phyloP scores from a whole-genome alignment of 306 rosid genomes.

The Purshia tridentata region DNA sequence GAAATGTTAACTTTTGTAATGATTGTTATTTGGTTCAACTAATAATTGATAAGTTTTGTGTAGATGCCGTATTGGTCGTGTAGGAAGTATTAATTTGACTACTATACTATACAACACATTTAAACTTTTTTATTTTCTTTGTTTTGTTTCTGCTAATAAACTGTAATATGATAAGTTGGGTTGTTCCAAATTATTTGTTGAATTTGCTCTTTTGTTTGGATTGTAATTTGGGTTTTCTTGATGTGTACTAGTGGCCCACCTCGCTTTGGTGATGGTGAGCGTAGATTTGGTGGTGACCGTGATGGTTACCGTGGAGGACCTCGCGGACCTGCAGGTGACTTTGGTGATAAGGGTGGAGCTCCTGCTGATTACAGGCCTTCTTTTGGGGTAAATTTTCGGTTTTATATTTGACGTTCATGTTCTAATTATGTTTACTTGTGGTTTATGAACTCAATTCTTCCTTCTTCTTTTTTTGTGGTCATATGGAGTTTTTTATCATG shows the following conservation, averaged over 20 bases:
- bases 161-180: background rate
- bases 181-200: background rate
- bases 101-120: too few relatives aligned
- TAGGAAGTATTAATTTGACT: background rate
- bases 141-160: background rate
- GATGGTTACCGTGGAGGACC: conserved; percentile 57
- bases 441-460: background rate
- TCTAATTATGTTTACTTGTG: background rate
- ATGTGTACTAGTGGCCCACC: conserved; percentile 41
- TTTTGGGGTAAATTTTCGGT: conserved; percentile 37
- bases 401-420: background rate
- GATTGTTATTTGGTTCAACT: background rate
- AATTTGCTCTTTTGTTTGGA: background rate
- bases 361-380: conserved; percentile 54
- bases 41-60: background rate
- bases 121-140: background rate
- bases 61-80: background rate
- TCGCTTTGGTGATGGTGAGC: conserved; percentile 47
- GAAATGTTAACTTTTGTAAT: background rate
- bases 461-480: background rate
- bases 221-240: background rate
- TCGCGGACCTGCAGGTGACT: conserved; percentile 49
- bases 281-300: conserved; percentile 47
- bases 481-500: too few relatives aligned
- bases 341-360: conserved; percentile 52